phyloP scores from a whole-genome alignment of 1,139 yeast genomes.

The Yamadazyma trypodendri region DNA sequence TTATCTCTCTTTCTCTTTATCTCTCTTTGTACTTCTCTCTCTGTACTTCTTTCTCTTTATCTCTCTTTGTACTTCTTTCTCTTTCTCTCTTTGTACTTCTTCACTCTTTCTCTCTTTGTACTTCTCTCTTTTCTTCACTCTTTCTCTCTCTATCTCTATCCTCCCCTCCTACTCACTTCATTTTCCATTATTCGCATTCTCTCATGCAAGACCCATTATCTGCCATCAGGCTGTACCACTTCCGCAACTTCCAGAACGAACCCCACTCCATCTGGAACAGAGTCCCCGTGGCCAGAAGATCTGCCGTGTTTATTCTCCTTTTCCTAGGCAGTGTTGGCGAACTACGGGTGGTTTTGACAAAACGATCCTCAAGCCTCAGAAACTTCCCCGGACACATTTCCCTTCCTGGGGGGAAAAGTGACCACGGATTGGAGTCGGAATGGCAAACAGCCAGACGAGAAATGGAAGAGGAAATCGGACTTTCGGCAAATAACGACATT shows the following conservation, averaged over 20 bases:
- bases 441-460: conserved; percentile 79
- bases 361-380: conserved; percentile 65
- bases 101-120: not conserved
- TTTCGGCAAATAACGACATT: conserved; percentile 49
- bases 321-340: conserved; percentile 74
- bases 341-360: conserved; percentile 71
- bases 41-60: too few relatives aligned
- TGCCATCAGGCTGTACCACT: conserved; percentile 20
- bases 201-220: not conserved
- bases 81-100: not conserved
- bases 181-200: conserved; percentile 1
- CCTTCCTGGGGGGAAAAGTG: conserved; percentile 88
- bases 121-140: not conserved
- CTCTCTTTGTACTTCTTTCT: too few relatives aligned
- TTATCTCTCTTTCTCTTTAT: too few relatives aligned
- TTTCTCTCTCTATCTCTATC: too few relatives aligned
- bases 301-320: conserved; percentile 72
- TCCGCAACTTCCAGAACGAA: conserved; percentile 27
- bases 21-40: too few relatives aligned
- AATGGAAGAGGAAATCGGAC: conserved; percentile 83
- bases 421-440: conserved; percentile 59
- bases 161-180: not conserved
- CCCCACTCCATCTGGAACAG: conserved; percentile 54
- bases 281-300: conserved; percentile 61
- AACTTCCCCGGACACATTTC: conserved; percentile 87